Conservation (phyloP, 78 protist genomes). For the Fonticula alba region DNA sequence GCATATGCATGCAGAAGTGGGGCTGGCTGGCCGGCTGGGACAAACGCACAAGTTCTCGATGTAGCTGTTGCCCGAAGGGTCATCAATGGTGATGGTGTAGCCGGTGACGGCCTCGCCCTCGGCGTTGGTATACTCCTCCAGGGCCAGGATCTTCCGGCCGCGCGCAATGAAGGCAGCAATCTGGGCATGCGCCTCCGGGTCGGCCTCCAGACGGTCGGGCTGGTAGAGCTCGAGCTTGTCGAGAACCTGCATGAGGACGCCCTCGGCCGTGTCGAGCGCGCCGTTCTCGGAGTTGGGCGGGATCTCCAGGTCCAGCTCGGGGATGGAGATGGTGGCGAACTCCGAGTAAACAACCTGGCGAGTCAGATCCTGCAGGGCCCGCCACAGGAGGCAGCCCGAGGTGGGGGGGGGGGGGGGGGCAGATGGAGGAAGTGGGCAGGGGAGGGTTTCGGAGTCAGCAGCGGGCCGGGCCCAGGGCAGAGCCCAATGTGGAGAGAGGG, state of each 20-base stretch:
- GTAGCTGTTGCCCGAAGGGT: slow-evolving; percentile 60
- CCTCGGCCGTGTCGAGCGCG: slow-evolving; percentile 56
- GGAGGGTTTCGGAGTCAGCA: too few relatives aligned
- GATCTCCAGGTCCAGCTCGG: slow-evolving; percentile 68
- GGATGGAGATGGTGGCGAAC: slow-evolving; percentile 48
- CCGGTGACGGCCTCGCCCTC: slow-evolving; percentile 13
- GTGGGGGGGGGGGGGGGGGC: too few relatives aligned
- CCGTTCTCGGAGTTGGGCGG: slow-evolving; percentile 47
- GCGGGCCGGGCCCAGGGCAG: too few relatives aligned
- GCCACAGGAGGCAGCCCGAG: not conserved
- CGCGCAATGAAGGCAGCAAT: too few relatives aligned
- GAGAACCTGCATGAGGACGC: slow-evolving; percentile 20
- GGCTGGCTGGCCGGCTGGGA: not conserved
- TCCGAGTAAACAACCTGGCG: slow-evolving; percentile 60
- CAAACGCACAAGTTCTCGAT: slow-evolving; percentile 28
- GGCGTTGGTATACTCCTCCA: slow-evolving; percentile 15
- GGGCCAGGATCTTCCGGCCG: too few relatives aligned
- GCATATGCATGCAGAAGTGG: not conserved
- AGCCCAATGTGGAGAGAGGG: too few relatives aligned
- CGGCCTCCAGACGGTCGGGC: slow-evolving; percentile 6
- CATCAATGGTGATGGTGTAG: slow-evolving; percentile 57
- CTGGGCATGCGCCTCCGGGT: not conserved
- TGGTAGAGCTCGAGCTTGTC: slow-evolving; percentile 6
- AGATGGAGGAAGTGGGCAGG: too few relatives aligned
- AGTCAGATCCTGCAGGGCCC: slow-evolving; percentile 29